These are phyloP conservation scores for Kluyveromyces nonfermentans DNA, from an alignment of 805 yeast species.

Conservation along the genomic window DNA sequence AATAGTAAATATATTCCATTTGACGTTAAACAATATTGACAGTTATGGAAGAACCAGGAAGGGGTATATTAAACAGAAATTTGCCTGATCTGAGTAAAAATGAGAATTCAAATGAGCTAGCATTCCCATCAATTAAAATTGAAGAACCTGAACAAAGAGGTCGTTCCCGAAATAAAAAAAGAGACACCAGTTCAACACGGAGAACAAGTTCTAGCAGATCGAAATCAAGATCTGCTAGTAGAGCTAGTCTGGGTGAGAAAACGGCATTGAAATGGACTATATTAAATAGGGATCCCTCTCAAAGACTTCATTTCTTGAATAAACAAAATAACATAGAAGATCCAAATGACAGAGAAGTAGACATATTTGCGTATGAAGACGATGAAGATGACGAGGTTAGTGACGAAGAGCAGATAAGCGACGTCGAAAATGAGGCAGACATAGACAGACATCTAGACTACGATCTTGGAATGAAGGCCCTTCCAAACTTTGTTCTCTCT, in stretches of 20 bases:
- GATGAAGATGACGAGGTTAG: conserved; percentile 29
- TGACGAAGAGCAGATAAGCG: conserved; percentile 34
- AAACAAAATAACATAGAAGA: conserved; percentile 9
- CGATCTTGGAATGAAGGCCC: conserved; percentile 26
- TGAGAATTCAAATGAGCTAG: background rate
- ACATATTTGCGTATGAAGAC: conserved; percentile 42
- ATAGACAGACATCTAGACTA: conserved; percentile 25
- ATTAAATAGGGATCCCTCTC: conserved; percentile 65
- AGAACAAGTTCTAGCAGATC: conserved; percentile 6
- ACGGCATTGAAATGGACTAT: conserved; percentile 54
- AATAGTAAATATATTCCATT: too few species aligned
- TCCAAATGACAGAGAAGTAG: conserved; percentile 35
- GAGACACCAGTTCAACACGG: conserved; percentile 2
- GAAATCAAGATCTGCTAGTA: conserved; percentile 23
- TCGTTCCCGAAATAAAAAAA: conserved; percentile 17
- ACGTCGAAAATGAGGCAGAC: conserved; percentile 26
- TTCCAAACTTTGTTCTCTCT: conserved; percentile 25
- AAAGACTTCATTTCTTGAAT: conserved; percentile 33
- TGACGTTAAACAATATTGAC: too few species aligned
- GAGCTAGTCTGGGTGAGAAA: conserved; percentile 24
- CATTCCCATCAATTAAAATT: conserved; percentile 1
- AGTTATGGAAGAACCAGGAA: conserved; percentile 5
- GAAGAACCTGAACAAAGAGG: conserved; percentile 12
- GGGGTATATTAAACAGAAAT: conserved; percentile 2
- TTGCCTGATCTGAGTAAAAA: background rate